Evolutionary conservation across 805 yeast species (phyloP).

Genomic region (Saccharomycopsis javanensis): DNA sequence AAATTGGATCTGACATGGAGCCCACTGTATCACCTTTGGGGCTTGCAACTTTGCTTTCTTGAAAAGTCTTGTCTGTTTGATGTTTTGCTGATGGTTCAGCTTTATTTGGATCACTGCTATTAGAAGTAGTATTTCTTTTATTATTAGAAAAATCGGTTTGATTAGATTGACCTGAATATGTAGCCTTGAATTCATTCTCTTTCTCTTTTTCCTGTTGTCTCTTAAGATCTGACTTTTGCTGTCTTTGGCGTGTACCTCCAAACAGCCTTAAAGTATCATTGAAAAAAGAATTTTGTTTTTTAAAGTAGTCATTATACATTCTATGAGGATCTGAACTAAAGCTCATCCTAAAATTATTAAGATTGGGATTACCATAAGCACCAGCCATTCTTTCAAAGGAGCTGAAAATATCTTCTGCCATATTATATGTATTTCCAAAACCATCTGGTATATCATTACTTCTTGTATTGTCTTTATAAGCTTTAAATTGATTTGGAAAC

Average conservation of each 20-base stretch:
- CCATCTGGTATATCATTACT: not conserved
- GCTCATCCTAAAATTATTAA: not conserved
- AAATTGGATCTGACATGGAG: constrained; percentile 8
- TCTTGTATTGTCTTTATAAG: constrained; percentile 3
- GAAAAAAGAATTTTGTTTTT: not conserved
- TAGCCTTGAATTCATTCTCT: not conserved
- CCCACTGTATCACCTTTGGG: not conserved
- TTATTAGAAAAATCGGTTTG: not conserved
- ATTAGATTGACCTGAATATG: not conserved
- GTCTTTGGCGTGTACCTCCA: not conserved
- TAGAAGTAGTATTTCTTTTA: not conserved
- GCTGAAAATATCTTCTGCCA: not conserved
- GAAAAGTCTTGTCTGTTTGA: not conserved
- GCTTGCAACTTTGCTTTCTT: not conserved
- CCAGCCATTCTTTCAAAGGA: not conserved
- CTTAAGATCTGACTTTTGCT: too few relatives aligned
- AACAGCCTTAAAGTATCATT: not conserved
- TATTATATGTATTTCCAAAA: not conserved
- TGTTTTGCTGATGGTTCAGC: not conserved
- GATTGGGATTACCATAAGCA: not conserved
- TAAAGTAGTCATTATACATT: not conserved
- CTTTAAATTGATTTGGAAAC: constrained; percentile 1
- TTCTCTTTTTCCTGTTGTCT: too few relatives aligned
- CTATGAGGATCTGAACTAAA: not conserved
- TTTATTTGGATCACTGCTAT: not conserved